Conservation (phyloP, 768 basidiomycete species). For the Termitomyces sp. region DNA sequence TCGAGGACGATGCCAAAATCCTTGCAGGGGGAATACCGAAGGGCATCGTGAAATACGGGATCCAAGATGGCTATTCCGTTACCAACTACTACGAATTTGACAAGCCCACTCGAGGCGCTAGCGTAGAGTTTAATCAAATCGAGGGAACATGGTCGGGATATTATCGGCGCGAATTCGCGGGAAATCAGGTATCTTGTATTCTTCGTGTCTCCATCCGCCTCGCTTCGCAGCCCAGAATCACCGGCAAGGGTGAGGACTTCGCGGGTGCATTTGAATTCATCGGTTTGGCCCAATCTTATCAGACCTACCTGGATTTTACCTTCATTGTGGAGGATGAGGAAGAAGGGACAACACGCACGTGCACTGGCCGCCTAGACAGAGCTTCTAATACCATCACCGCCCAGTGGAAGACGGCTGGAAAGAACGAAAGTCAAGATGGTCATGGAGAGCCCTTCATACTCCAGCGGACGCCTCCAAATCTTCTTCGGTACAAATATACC, state of each 20-base stretch:
- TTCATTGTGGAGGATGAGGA: conserved; percentile 23
- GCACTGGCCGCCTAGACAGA: conserved; percentile 17
- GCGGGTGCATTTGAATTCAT: conserved; percentile 23
- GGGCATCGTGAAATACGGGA: conserved; percentile 25
- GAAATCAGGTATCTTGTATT: conserved; percentile 19
- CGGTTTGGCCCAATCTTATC: conserved; percentile 15
- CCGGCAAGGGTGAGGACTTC: conserved; percentile 29
- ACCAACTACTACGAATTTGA: conserved; percentile 28
- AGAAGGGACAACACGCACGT: conserved; percentile 20
- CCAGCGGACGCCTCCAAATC: conserved; percentile 22
- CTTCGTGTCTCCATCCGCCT: conserved; percentile 24
- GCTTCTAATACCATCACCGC: conserved; percentile 14
- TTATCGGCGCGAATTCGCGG: conserved; percentile 18
- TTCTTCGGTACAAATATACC: conserved; percentile 25
- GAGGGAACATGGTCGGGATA: conserved; percentile 31
- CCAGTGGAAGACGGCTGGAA: conserved; percentile 9
- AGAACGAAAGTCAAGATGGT: conserved; percentile 5
- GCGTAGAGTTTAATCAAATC: conserved; percentile 13
- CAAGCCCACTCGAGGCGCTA: conserved; percentile 11
- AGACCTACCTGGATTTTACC: conserved; percentile 17
- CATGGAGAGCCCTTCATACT: conserved; percentile 18
- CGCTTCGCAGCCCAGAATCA: conserved; percentile 15
- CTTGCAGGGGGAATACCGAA: conserved; percentile 13
- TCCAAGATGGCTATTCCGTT: conserved; percentile 25
- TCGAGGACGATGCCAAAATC: conserved; percentile 12